phyloP scores from a whole-genome alignment of 805 yeast species.

The Starmerella tilneyi region DNA sequence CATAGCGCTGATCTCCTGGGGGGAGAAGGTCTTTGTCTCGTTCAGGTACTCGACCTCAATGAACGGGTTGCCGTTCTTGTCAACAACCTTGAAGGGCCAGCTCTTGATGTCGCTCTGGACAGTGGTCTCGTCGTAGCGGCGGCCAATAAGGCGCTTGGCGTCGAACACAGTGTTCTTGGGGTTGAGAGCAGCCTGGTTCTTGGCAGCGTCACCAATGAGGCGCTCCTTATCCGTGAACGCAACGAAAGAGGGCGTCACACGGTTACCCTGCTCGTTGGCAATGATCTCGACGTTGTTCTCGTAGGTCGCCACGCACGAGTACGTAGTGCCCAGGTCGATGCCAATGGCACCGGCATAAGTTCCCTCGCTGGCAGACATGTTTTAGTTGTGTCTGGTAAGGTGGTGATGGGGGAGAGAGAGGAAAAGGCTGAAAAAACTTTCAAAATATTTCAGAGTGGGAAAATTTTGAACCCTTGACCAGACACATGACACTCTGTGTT shows the following conservation, averaged over 20 bases:
- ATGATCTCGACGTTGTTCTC: slow-evolving; percentile 89
- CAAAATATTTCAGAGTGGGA: slow-evolving; percentile 19
- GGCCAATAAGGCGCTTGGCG: slow-evolving; percentile 90
- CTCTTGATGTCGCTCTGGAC: slow-evolving; percentile 86
- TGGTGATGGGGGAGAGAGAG: slow-evolving; percentile 16
- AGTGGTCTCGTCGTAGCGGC: slow-evolving; percentile 70
- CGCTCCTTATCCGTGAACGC: slow-evolving; percentile 91
- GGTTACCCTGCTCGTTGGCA: slow-evolving; percentile 97
- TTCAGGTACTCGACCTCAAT: slow-evolving; percentile 74
- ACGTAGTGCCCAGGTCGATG: slow-evolving; percentile 95
- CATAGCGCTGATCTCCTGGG: slow-evolving; percentile 94
- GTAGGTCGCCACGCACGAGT: slow-evolving; percentile 94
- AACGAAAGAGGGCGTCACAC: slow-evolving; percentile 93
- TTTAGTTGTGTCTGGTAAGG: slow-evolving; percentile 19
- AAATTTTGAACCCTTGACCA: slow-evolving; percentile 14
- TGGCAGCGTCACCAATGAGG: slow-evolving; percentile 92
- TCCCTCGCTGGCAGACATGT: slow-evolving; percentile 52
- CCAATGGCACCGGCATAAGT: slow-evolving; percentile 99
- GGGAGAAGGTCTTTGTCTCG: slow-evolving; percentile 78
- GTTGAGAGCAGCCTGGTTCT: slow-evolving; percentile 93
- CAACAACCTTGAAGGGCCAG: slow-evolving; percentile 78
- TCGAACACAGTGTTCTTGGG: slow-evolving; percentile 78
- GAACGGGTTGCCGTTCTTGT: slow-evolving; percentile 67
- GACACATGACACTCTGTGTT: slow-evolving; percentile 7
- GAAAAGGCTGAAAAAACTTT: slow-evolving; percentile 18